Evolutionary conservation across 306 rosid genomes (phyloP), one percentile per base, ranked within the genome.

Genomic region (Mimosa pudica): DNA sequence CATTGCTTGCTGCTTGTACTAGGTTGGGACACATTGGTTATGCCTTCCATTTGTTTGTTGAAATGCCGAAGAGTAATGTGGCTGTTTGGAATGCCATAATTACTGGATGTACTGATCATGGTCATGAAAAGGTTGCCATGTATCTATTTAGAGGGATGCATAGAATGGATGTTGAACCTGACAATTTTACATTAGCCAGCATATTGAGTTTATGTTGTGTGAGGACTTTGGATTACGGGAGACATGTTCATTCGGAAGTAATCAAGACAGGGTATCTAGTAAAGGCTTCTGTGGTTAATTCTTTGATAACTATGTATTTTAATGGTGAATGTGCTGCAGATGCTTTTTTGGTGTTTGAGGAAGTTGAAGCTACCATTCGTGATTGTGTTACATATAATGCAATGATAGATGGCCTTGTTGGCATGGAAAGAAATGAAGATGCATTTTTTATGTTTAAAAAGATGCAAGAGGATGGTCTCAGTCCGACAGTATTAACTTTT

Each of bases 381-480:
- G 95, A 93, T 88, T 84, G 80, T 79, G 87, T 93, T 74, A 87
- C 95, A 0, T 91, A 82, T 82, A 91, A 91, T 82, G 94, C 89
- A 13, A 89, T 90, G 93, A 89, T 89, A 20, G 90, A 89, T 77
- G 97, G 98, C 47, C 87, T 93, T 85, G 89, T 62, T 30, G 75
- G 80, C 5, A 14, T 81, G 71, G 89, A 85, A 45, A 87, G 89
- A 63, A 81, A 70, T 51, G 81, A 85, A 55, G 90, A 93, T 63
- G 97, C 91, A 2, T 87, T 89, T 83, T 11, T 18, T 8, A 78
- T 88, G 85, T 89, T 93, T 65, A 79, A 72, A 74, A 86, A 78
- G 82, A 93, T 93, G 97, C 89, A 70, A 73, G 73, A 72, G 77
- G 82, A 71, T 51, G 70, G 88, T 82, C 70, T 86, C 55, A 18